phyloP scores from a whole-genome alignment of 208 protist genomes.

The Herpetomonas samuelpessoai region DNA sequence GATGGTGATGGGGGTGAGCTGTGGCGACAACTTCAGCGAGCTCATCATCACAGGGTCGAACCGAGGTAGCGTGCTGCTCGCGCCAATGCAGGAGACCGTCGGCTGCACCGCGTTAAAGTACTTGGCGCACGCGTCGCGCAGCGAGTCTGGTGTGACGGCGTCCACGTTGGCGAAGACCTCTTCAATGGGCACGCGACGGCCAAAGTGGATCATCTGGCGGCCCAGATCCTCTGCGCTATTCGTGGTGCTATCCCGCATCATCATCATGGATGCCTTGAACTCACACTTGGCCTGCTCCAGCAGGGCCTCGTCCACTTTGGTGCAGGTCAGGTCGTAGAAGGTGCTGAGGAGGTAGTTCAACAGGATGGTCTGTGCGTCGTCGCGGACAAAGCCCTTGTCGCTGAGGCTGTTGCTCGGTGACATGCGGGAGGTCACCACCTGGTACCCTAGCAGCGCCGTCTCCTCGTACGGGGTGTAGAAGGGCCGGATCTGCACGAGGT shows the following conservation, averaged over 20 bases:
- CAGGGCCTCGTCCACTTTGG: slow-evolving; percentile 60
- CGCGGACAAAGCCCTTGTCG: slow-evolving; percentile 27
- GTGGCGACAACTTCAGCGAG: slow-evolving; percentile 35
- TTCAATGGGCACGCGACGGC: slow-evolving; percentile 77
- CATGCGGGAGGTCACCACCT: slow-evolving; percentile 71
- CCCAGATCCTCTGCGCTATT: slow-evolving; percentile 96
- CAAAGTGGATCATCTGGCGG: slow-evolving; percentile 95
- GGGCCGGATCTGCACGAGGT: slow-evolving; percentile 73
- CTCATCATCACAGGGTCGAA: slow-evolving; percentile 46
- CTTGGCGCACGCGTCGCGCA: slow-evolving; percentile 72
- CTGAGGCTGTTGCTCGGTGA: slow-evolving; percentile 18
- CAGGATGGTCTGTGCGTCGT: slow-evolving; percentile 68
- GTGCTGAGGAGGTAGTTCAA: slow-evolving; percentile 69
- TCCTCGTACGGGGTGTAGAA: slow-evolving; percentile 93
- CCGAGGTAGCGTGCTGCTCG: slow-evolving; percentile 45
- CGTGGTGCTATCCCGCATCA: slow-evolving; percentile 95
- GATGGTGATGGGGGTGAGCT: slow-evolving; percentile 23
- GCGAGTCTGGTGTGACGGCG: slow-evolving; percentile 79
- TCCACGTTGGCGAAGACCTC: slow-evolving; percentile 94
- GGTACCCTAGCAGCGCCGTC: slow-evolving; percentile 87
- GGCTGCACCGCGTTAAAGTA: slow-evolving; percentile 59
- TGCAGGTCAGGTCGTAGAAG: slow-evolving; percentile 63
- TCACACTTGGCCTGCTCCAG: slow-evolving; percentile 93
- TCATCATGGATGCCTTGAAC: slow-evolving; percentile 91
- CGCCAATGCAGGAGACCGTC: slow-evolving; percentile 76